Percentiles rank a stretch among this genome's conserved stretches.
These are phyloP conservation scores for Microdochium paspali DNA, from an alignment of 2,329 filamentous ascomycete genomes.

Conservation along the genomic window DNA sequence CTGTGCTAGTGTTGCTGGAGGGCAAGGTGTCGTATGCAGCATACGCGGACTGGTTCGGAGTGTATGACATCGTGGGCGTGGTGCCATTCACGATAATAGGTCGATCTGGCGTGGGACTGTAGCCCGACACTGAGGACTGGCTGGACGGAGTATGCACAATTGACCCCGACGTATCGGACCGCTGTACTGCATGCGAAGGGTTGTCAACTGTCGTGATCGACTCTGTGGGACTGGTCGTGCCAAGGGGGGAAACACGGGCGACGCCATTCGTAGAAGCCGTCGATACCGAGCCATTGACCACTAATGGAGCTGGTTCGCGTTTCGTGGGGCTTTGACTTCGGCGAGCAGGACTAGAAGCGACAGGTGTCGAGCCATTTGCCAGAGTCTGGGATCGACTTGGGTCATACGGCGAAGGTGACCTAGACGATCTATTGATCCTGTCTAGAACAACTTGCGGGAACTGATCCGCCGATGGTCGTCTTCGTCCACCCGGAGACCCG, in stretches of 20 bases:
- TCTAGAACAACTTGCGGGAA: constrained; percentile 44
- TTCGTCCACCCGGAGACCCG: constrained; percentile 25
- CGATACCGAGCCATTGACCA: constrained; percentile 30
- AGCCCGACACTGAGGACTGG: constrained; percentile 9
- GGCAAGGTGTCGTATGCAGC: constrained; percentile 1
- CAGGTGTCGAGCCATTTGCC: constrained; percentile 27
- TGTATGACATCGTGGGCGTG: background rate
- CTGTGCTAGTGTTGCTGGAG: background rate
- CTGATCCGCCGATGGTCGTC: constrained; percentile 43
- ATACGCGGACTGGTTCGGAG: constrained; percentile 4
- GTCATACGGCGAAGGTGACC: constrained; percentile 46
- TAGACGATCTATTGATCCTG: constrained; percentile 41
- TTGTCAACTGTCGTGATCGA: constrained; percentile 22
- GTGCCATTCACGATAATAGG: constrained; percentile 38
- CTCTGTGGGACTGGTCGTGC: constrained; percentile 16
- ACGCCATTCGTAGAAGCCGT: constrained; percentile 16
- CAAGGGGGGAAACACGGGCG: constrained; percentile 15
- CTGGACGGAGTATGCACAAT: constrained; percentile 10
- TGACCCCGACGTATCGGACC: constrained; percentile 12
- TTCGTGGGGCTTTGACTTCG: constrained; percentile 11
- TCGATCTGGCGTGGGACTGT: constrained; percentile 23
- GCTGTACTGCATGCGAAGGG: constrained; percentile 25
- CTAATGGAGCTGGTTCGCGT: constrained; percentile 18
- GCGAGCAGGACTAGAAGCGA: constrained; percentile 11
- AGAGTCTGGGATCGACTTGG: constrained; percentile 35